These are phyloP conservation scores for Carex kokanica DNA, from an alignment of 176 grass and related monocot genomes.

Conservation along the genomic window DNA sequence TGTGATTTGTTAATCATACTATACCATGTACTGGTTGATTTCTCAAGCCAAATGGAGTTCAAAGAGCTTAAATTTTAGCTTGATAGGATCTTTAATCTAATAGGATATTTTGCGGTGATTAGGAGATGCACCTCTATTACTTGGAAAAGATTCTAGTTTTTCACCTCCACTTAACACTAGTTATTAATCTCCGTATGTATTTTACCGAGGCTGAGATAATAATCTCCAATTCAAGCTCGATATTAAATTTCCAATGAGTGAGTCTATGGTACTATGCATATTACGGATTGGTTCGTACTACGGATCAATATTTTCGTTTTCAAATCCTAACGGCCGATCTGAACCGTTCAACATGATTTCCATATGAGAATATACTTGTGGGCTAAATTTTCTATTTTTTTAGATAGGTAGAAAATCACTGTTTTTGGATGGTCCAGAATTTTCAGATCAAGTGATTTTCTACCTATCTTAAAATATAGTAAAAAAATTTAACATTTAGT, in stretches of 20 bases:
- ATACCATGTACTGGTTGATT: not conserved
- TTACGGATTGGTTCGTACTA: too few species aligned
- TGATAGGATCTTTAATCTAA: not conserved
- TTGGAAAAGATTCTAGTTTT: not conserved
- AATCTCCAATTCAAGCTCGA: not conserved
- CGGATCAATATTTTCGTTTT: too few species aligned
- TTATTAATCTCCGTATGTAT: not conserved
- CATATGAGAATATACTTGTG: too few species aligned
- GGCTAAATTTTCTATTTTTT: too few species aligned
- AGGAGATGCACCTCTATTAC: not conserved
- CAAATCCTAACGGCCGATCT: too few species aligned
- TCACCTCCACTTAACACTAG: not conserved
- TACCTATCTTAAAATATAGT: too few species aligned
- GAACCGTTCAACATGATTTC: too few species aligned
- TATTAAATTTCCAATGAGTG: not conserved
- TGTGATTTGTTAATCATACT: slow-evolving; percentile 5
- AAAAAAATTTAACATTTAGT: too few species aligned
- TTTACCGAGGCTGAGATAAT: not conserved
- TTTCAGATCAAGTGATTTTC: too few species aligned
- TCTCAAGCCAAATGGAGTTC: not conserved
- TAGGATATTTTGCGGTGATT: not conserved
- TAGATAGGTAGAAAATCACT: too few species aligned
- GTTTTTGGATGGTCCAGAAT: too few species aligned
- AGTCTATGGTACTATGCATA: too few species aligned
- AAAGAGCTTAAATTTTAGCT: slow-evolving; percentile 10